Conservation (phyloP, 1,139 yeast species). For the Nakaseomyces kungkrabaensis region DNA sequence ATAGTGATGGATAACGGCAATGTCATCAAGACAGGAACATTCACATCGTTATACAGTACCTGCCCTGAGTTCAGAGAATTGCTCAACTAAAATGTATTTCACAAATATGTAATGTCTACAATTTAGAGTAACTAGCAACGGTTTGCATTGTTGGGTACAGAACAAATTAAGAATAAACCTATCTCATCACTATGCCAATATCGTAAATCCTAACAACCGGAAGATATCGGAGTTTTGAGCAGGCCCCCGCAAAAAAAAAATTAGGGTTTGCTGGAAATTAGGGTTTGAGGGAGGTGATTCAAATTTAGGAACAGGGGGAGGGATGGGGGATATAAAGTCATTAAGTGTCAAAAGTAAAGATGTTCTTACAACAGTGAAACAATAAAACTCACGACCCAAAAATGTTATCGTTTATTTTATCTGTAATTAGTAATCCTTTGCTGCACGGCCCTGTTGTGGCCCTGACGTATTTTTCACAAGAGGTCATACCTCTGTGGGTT, state of each 20-base stretch:
- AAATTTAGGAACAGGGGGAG: not conserved
- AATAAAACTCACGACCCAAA: not conserved
- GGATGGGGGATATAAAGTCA: not conserved
- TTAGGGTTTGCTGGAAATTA: not conserved
- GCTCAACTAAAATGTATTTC: not conserved
- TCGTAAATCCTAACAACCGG: not conserved
- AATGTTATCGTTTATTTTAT: not conserved
- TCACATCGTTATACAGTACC: constrained; percentile 17
- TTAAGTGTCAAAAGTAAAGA: too few relatives aligned
- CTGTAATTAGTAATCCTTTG: not conserved
- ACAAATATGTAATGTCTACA: too few relatives aligned
- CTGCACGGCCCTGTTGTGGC: not conserved
- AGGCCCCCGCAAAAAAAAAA: not conserved
- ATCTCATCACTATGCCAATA: too few relatives aligned
- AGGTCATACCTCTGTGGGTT: not conserved
- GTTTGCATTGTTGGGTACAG: too few relatives aligned
- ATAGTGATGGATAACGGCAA: constrained; percentile 38
- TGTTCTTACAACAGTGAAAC: not conserved
- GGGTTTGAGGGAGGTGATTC: not conserved
- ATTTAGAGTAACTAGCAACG: too few relatives aligned
- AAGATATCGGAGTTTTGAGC: not conserved
- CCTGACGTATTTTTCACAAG: not conserved
- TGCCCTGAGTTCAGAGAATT: constrained; percentile 12
- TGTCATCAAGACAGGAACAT: constrained; percentile 34
- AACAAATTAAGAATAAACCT: not conserved